Evolutionary conservation across 352 stramenopile species (phyloP), one percentile per base, ranked within the genome.

Genomic region (Phytophthora vignae): DNA sequence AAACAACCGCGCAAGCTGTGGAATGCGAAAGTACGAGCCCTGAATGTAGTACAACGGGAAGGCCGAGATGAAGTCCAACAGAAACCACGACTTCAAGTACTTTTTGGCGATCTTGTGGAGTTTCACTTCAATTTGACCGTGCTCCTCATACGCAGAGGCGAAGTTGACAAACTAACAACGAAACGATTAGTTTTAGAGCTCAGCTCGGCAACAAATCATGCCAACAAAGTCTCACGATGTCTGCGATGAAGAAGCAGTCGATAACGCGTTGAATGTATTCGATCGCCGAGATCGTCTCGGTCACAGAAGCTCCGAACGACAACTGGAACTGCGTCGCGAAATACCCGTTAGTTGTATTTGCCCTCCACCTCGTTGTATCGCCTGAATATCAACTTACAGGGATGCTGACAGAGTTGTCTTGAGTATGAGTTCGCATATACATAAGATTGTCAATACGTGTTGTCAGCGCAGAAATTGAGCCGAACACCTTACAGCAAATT

Each of bases 321-420:
- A 95, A 74, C 62, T 91, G 83, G 58, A 95, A 46, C 38, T 25
- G 22, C 22, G 22, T 25, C 22, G 22, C 22, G 22, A 25, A 25
- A 25, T 25, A 15, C 15, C 36, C 33, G 11, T 55, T 66, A 56
- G 14, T 54, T 54, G 40, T 11, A 49, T 15, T n/a, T 49, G 14
- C 15, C 7, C 17, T 49, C 6, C 6, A n/a, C 12, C 17, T n/a
- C 6, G 14, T 19, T 6, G 14, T 10, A 10, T 0, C 6, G 21
- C 2, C 9, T 11, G 6, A 36, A 56, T 14, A 10, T 4, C 53
- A 55, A 87, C 86, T 21, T 76, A 94, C 88, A 27, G 88, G 86
- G 57, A 95, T 91, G 31, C 85, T 90, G 46, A 92, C 38, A 0
- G 83, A 88, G 48, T 95, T 95, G 53, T 95, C 88, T 95, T 42